These are phyloP conservation scores for Pseudopithomyces chartarum DNA, from an alignment of 2,329 filamentous ascomycete species.

Conservation along the genomic window DNA sequence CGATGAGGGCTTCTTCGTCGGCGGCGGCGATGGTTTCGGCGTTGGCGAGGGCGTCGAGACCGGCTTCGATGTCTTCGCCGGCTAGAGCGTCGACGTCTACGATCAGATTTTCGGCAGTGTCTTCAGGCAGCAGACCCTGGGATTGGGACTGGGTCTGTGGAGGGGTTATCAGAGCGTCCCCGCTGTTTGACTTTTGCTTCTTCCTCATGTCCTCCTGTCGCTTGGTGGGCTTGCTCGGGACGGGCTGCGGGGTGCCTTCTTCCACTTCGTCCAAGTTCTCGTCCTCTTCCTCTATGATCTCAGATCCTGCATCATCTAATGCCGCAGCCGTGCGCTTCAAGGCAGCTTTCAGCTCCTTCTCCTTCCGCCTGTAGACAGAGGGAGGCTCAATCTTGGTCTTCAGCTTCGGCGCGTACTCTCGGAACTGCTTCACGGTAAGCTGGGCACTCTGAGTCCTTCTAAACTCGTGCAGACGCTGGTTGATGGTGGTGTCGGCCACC, in stretches of 20 bases:
- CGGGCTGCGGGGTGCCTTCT: neutral
- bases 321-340: constrained; percentile 26
- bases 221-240: neutral
- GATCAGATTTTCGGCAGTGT: constrained; percentile 5
- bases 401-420: constrained; percentile 67
- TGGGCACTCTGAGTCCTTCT: constrained; percentile 82
- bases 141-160: neutral
- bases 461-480: constrained; percentile 90
- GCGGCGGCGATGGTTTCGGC: constrained; percentile 19
- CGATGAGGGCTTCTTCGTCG: constrained; percentile 27
- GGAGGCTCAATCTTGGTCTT: constrained; percentile 73
- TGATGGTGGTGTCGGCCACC: constrained; percentile 90
- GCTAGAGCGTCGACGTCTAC: constrained; percentile 26
- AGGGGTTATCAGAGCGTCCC: neutral
- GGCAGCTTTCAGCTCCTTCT: constrained; percentile 48
- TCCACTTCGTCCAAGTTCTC: neutral
- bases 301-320: neutral
- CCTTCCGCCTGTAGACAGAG: constrained; percentile 72
- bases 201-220: constrained; percentile 3
- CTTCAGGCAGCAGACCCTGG: neutral
- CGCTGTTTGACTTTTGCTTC: neutral
- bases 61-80: constrained; percentile 24
- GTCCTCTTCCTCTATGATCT: neutral
- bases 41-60: constrained; percentile 26
- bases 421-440: constrained; percentile 86